Evolutionary conservation across 495 filamentous ascomycete genomes (phyloP), one percentile per base, ranked within the genome.

Genomic region (Podospora sp.): DNA sequence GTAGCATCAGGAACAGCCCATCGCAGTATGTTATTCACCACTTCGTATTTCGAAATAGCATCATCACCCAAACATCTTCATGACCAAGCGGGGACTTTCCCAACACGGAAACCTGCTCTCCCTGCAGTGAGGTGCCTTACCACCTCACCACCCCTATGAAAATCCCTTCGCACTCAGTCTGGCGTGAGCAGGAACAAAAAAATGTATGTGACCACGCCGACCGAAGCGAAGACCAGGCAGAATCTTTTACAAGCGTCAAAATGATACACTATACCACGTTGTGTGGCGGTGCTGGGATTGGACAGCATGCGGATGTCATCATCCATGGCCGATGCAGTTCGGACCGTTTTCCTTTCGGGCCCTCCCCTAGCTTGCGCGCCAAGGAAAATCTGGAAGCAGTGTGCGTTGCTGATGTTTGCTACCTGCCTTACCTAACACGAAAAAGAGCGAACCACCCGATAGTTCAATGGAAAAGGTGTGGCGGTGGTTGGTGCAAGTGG

Each of bases 1-100:
- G 29, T 33, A 33, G 29, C 29, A 33, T 33, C 29, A 33, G 40
- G 5, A 46, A 18, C 40, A 46, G 16, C n/a, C n/a, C n/a, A n/a
- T n/a, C n/a, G n/a, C n/a, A n/a, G n/a, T n/a, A n/a, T n/a, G n/a
- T 46, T 4, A 46, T 14, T 46, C 40, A 46, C 40, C 40, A 6
- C 40, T 46, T 46, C 40, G 40, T 46, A 46, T 46, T 46, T 46
- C 40, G 40, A 46, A 46, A 46, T 46, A 46, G 40, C 40, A 46
- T 46, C 40, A 46, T 18, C 40, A 6, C 16, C 40, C n/a, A n/a
- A 46, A 2, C 16, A 46, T 33, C 29, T 11, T 14, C n/a, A n/a
- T n/a, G n/a, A n/a, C 2, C 40, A 12, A 46, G 11, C 33, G 33
- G 40, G 4, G 14, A 46, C 40, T 46, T 46, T 46, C 40, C 40